Base-by-base conservation (phyloP, 208 protist genomes). In the Trypanosoma congolense region DNA sequence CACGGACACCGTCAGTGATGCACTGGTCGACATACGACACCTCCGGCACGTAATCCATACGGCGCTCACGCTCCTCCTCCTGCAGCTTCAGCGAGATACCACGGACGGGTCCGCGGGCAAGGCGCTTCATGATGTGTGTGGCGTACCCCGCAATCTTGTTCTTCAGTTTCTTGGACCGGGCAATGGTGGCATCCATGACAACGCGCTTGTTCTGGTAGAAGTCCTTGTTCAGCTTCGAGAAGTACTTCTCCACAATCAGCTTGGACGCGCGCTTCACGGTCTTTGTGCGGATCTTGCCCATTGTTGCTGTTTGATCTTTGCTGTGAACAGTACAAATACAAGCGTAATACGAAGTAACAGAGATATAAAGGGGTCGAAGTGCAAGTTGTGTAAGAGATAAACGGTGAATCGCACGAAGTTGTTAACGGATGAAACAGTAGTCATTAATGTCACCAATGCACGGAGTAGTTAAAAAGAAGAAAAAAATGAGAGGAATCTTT, bases 81-180 rank as follows among this genome's bases (percentile, higher is more conserved):
- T 99, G 98, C 9, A 99, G 95, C 87, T 99, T 99, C 73, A 99
- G 97, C 49, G 98, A 99, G 74, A 99, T 99, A 65, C 98, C 98
- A 64, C 96, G 96, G 38, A 99, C 98, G 50, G 98, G 98, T 49
- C 97, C 97, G 53, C 96, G 90, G 46, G 92, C 76, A 41, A 99
- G 98, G 62, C 97, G 84, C 82, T 96, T 97, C 97, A 99, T 99
- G 67, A 99, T 90, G 80, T 98, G 97, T 38, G 98, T 99, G 25
- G 96, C 72, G 88, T 98, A 99, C 51, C 98, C 98, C 62, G 98
- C 96, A 65, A 99, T 99, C 92, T 99, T 99, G 96, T 99, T 99
- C 80, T 99, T 92, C 65, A 99, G 88, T 65, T 98, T 90, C 93
- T 99, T 99, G 53, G 97, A 98, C 58, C 93, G 95, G 49, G 99